Conservation (phyloP, 129 eudicot genomes). For the Rutidosis leptorrhynchoides region DNA sequence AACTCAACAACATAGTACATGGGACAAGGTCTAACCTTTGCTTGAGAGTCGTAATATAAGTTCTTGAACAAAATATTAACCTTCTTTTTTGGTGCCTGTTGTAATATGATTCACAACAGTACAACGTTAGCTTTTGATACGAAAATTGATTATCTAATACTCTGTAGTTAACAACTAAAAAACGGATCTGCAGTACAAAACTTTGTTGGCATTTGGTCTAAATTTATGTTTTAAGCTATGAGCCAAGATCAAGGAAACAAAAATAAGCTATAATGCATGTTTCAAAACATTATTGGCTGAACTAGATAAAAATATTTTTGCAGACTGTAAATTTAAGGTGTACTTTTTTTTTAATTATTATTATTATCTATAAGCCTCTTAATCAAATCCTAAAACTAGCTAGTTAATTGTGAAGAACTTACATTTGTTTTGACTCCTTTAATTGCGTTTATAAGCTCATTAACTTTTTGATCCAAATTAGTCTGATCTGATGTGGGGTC, state of each 20-base stretch:
- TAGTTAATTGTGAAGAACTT: background rate
- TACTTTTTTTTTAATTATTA: background rate
- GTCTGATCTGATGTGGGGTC: background rate
- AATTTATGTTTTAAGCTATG: too few species aligned
- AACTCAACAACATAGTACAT: background rate
- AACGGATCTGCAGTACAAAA: background rate
- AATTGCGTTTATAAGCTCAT: background rate
- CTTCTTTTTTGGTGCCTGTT: conserved; percentile 1
- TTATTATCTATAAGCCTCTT: background rate
- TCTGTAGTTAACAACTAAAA: background rate
- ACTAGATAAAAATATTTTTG: background rate
- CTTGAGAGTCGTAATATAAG: conserved; percentile 15
- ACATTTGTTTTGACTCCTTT: conserved; percentile 19
- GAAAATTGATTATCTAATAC: background rate
- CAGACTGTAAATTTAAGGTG: background rate
- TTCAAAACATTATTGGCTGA: background rate
- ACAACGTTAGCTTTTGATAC: background rate
- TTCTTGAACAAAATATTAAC: conserved; percentile 2
- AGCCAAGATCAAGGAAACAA: background rate
- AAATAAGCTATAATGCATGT: background rate
- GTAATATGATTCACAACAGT: background rate
- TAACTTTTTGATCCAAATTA: background rate
- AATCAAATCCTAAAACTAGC: background rate
- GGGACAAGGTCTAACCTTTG: background rate
- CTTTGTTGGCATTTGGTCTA: too few species aligned